Base-by-base conservation (phyloP, 2,329 filamentous ascomycete species). In the Monosporascus sp. region DNA sequence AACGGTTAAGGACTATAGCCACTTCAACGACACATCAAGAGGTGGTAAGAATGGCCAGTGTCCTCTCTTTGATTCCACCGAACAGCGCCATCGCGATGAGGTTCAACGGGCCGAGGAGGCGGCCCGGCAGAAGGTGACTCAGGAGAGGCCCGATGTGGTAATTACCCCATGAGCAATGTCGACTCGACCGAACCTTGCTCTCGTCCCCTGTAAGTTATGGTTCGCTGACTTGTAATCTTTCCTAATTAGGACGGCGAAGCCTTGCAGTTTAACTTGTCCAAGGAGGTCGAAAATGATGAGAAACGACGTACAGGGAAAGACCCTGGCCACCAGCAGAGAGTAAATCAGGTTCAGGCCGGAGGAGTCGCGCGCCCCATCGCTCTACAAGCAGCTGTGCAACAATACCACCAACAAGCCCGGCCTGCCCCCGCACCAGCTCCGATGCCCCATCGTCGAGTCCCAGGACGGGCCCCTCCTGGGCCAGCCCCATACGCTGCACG, bases 21-120 rank as follows among this genome's bases (percentile, higher is more conserved):
- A 95, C 68, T 95, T 95, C 63, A 74, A 86, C 55, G 78, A 86
- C 51, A 14, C 53, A 0, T 53, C 24, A 1, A 65, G 74, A 47
- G 79, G 78, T 14, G 78, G 79, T 1, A 78, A 74, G 53, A 48
- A 48, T 0, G 78, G 77, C 1, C 81, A 81, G 55, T 93, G 89
- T 57, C 83, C 85, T 1, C 72, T 92, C 0, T 88, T 87, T 59
- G 88, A 92, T 48, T 77, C 76, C 44, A 71, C 72, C 5, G 79
- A 85, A 58, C 65, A 76, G 44, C 79, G 85, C 3, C 86, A 91
- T 58, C 72, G 83, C 24, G 65, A 77, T 7, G 87, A 91, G 58
- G 81, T 89, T 17, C 74, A 75, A 19, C 74, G 72, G 19, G 89
- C 88, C 1, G 84, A 87, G 60, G 73, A 77, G 48, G 72, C 74